Evolutionary conservation across 768 basidiomycete genomes (phyloP).

Genomic region (Lactarius sp.): DNA sequence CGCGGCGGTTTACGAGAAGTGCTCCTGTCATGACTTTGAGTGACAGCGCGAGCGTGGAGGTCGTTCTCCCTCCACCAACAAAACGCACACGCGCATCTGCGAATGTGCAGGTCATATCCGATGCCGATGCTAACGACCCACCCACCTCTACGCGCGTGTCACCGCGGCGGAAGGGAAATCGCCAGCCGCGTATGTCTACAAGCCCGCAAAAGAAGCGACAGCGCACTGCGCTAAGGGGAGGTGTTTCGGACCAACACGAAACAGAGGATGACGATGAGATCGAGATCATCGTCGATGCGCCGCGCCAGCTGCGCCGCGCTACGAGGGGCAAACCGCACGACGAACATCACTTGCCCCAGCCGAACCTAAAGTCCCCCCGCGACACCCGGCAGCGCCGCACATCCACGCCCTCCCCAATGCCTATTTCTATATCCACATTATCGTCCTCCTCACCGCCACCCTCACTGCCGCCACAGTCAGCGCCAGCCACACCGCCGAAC

Average conservation of each 20-base stretch:
- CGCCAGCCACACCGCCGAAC: neutral
- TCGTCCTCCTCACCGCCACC: neutral
- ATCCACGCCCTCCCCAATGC: neutral
- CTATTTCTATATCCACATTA: neutral
- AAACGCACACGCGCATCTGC: neutral
- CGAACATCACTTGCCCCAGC: neutral
- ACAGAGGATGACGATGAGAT: neutral
- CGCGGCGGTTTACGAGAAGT: neutral
- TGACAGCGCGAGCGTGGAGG: neutral
- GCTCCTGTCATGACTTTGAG: neutral
- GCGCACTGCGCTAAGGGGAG: neutral
- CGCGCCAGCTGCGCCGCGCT: neutral
- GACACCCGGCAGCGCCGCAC: neutral
- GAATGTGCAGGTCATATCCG: neutral
- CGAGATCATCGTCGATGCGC: neutral
- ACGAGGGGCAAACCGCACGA: neutral
- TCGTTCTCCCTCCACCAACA: neutral
- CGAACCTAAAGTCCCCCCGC: neutral
- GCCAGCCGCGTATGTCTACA: neutral
- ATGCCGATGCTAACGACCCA: neutral
- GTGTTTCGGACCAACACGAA: neutral
- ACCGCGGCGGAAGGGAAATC: neutral
- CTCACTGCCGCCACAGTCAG: neutral
- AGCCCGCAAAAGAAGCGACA: slow-evolving; percentile 1
- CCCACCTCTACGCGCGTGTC: neutral